phyloP scores from a whole-genome alignment of 805 yeast species.

The Monosporozyma unispora region DNA sequence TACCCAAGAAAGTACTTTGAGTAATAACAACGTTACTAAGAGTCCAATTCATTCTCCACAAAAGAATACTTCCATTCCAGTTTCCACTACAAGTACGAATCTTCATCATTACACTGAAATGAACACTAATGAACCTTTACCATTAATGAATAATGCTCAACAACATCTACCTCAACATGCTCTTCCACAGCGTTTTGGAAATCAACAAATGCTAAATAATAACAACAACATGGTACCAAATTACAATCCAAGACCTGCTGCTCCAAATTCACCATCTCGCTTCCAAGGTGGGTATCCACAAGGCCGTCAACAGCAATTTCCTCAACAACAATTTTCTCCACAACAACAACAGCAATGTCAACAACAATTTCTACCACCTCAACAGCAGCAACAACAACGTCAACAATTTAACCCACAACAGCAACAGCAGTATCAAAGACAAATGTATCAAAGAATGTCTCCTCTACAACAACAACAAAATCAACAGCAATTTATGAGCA shows the following conservation, averaged over 20 bases:
- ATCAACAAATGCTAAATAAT: neutral
- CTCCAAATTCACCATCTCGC: neutral
- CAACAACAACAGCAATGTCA: neutral
- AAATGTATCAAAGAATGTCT: neutral
- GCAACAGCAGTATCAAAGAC: neutral
- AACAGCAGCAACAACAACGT: neutral
- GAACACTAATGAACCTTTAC: neutral
- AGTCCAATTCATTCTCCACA: neutral
- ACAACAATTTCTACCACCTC: neutral
- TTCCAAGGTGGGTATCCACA: neutral
- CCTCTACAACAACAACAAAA: neutral
- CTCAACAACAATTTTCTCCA: neutral
- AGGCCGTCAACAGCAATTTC: neutral
- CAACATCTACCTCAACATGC: neutral
- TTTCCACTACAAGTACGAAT: neutral
- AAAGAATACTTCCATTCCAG: neutral
- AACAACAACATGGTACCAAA: neutral
- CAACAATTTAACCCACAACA: neutral
- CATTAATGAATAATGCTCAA: neutral
- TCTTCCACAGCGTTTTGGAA: neutral
- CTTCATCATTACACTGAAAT: neutral
- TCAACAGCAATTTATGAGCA: neutral
- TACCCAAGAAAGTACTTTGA: conserved; percentile 10
- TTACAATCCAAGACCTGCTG: neutral
- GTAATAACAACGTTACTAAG: neutral